Conservation (phyloP, 257 asterid genomes). For the Anisodus tanguticus region DNA sequence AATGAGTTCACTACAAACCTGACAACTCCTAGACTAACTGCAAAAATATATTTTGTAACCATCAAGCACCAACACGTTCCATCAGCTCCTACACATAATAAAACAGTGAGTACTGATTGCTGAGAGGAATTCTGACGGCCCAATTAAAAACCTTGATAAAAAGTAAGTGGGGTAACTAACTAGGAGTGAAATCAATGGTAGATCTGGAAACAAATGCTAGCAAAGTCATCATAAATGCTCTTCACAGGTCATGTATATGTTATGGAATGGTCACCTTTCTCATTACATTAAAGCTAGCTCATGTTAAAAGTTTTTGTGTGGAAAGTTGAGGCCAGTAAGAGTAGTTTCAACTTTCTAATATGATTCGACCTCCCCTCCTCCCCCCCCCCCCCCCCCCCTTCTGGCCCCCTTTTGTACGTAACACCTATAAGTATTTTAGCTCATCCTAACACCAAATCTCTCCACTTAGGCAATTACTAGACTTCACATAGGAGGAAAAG, state of each 20-base stretch:
- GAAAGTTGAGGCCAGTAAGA: constrained; percentile 32
- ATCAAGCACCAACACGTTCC: background rate
- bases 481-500: constrained; percentile 44
- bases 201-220: constrained; percentile 18
- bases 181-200: constrained; percentile 26
- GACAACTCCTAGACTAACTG: background rate
- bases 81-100: constrained; percentile 17
- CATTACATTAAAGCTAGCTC: constrained; percentile 43
- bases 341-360: constrained; percentile 26
- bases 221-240: constrained; percentile 36
- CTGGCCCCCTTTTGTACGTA: constrained; percentile 27
- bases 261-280: constrained; percentile 29
- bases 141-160: background rate
- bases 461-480: constrained; percentile 47
- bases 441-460: constrained; percentile 43
- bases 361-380: background rate
- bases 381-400: background rate
- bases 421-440: constrained; percentile 47
- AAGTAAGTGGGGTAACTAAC: constrained; percentile 10
- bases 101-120: background rate
- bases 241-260: constrained; percentile 32
- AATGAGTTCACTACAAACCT: background rate
- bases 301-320: constrained; percentile 40
- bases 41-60: background rate
- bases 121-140: constrained; percentile 4